Percentiles rank a stretch among this genome's conserved stretches.
Conservation (phyloP, 768 basidiomycete genomes). For the Boletus rubroflammeus region DNA sequence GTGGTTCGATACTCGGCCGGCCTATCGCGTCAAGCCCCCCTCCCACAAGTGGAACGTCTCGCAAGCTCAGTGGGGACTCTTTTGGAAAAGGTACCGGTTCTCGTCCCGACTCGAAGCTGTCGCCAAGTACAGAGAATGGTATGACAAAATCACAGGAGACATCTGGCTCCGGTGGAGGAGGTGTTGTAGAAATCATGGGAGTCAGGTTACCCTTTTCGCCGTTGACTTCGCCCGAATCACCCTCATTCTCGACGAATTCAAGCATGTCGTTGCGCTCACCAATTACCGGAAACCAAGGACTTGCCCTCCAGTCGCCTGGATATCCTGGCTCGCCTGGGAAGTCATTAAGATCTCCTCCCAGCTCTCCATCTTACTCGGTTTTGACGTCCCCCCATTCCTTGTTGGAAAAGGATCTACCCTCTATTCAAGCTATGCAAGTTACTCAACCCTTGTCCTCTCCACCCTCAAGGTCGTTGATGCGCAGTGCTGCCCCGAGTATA, state of each 20-base stretch:
- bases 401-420: slow-evolving; percentile 32
- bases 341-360: slow-evolving; percentile 20
- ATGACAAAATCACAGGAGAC: slow-evolving; percentile 20
- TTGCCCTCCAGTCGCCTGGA: slow-evolving; percentile 13
- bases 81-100: slow-evolving; percentile 27
- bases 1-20: slow-evolving; percentile 11
- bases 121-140: slow-evolving; percentile 24
- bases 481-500: slow-evolving; percentile 2
- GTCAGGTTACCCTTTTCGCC: slow-evolving; percentile 32
- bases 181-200: slow-evolving; percentile 26
- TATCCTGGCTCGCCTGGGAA: slow-evolving; percentile 14
- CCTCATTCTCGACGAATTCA: slow-evolving; percentile 31
- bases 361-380: slow-evolving; percentile 29
- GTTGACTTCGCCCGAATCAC: slow-evolving; percentile 28
- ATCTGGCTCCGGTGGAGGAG: slow-evolving; percentile 7
- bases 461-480: slow-evolving; percentile 14
- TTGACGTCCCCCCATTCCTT: slow-evolving; percentile 37
- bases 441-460: slow-evolving; percentile 7
- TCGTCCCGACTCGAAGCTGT: slow-evolving; percentile 40
- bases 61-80: slow-evolving; percentile 38
- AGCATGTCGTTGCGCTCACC: slow-evolving; percentile 24
- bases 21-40: slow-evolving; percentile 28
- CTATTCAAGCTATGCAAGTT: slow-evolving; percentile 31
- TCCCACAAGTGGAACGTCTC: slow-evolving; percentile 20
- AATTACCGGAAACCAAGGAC: slow-evolving; percentile 13